Evolutionary conservation across 345 rosid species (phyloP).

Genomic region (Sisymbrium altissimum): DNA sequence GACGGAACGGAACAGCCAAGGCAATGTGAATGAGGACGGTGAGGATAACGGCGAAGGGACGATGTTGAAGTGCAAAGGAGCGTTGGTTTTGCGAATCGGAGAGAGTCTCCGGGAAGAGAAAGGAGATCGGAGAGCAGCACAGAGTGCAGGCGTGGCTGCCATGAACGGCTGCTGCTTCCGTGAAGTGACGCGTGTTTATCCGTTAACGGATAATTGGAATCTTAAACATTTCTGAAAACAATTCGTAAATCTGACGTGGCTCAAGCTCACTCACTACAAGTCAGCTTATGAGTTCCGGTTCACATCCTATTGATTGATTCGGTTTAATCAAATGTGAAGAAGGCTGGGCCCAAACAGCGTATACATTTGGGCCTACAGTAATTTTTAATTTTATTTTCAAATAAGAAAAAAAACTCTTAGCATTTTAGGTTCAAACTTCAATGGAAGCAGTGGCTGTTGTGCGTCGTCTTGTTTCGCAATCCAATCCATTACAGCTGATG

Average conservation of each 20-base stretch:
- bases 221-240: background rate
- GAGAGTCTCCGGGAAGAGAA: slow-evolving; percentile 13
- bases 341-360: slow-evolving; percentile 6
- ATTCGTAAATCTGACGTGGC: slow-evolving; percentile 27
- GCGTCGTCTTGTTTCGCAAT: slow-evolving; percentile 12
- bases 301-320: background rate
- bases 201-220: slow-evolving; percentile 16
- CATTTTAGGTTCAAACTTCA: slow-evolving; percentile 14
- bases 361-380: slow-evolving; percentile 10
- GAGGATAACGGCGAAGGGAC: background rate
- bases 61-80: background rate
- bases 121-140: slow-evolving; percentile 24
- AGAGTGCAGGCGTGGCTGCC: slow-evolving; percentile 31
- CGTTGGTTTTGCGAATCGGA: background rate
- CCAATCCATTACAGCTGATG: background rate
- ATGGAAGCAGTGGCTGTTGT: slow-evolving; percentile 34
- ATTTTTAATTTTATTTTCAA: background rate
- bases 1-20: background rate
- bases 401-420: background rate
- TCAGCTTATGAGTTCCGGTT: background rate
- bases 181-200: slow-evolving; percentile 25
- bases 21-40: background rate
- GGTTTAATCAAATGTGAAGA: background rate
- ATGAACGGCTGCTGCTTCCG: slow-evolving; percentile 27
- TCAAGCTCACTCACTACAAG: background rate